These are phyloP conservation scores for Neonectria coccinea DNA, from an alignment of 2,329 filamentous ascomycete species.

Conservation along the genomic window DNA sequence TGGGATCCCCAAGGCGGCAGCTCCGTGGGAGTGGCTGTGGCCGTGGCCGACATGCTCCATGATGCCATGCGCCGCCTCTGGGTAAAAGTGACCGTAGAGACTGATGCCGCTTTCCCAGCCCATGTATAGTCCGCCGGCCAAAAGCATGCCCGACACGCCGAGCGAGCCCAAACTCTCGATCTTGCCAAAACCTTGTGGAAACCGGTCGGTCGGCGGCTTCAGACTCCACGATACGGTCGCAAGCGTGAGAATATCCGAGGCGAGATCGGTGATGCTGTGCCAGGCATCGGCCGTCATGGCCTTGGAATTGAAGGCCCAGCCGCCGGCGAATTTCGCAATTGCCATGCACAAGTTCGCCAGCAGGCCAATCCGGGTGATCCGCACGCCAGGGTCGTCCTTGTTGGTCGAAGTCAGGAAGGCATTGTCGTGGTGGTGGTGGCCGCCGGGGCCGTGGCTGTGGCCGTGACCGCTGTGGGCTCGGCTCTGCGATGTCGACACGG, in stretches of 20 bases:
- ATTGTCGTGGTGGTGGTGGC: slow-evolving; percentile 91
- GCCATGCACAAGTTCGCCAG: slow-evolving; percentile 95
- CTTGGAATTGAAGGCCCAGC: slow-evolving; percentile 95
- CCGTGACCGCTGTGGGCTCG: slow-evolving; percentile 47
- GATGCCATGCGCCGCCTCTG: slow-evolving; percentile 74
- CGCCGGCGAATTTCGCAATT: slow-evolving; percentile 89
- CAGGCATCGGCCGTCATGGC: slow-evolving; percentile 93
- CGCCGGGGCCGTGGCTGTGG: slow-evolving; percentile 40
- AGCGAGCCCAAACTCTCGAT: slow-evolving; percentile 95
- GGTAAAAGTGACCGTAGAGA: slow-evolving; percentile 78
- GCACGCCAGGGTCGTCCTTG: slow-evolving; percentile 75
- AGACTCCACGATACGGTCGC: slow-evolving; percentile 95
- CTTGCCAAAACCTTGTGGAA: slow-evolving; percentile 95
- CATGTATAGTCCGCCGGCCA: slow-evolving; percentile 93
- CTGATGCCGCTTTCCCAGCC: slow-evolving; percentile 78
- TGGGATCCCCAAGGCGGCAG: slow-evolving; percentile 65
- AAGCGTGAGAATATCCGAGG: slow-evolving; percentile 93
- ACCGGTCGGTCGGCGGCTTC: slow-evolving; percentile 83
- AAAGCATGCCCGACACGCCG: slow-evolving; percentile 90
- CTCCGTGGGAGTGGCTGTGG: slow-evolving; percentile 72
- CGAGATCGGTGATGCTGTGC: slow-evolving; percentile 94
- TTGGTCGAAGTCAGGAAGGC: slow-evolving; percentile 93
- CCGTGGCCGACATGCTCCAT: slow-evolving; percentile 71
- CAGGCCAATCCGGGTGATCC: slow-evolving; percentile 68
- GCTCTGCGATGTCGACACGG: slow-evolving; percentile 49